Conservation (phyloP, 1,284 basidiomycete species). For the Athelia psychrophila region DNA sequence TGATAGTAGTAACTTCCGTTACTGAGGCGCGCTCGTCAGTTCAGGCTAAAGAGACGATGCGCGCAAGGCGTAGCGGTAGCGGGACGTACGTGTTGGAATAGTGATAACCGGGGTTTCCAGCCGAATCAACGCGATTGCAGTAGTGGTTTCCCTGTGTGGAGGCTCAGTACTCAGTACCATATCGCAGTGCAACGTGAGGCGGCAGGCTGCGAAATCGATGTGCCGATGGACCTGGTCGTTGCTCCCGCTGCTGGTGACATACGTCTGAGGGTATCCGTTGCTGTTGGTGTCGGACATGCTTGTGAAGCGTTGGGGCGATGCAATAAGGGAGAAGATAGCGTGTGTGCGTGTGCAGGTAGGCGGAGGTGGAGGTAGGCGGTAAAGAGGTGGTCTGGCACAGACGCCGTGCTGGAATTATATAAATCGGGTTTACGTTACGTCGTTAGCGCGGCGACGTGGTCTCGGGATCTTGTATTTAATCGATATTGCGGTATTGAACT, state of each 20-base stretch:
- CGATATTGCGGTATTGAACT: no score
- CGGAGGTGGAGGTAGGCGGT: no score
- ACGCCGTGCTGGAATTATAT: no score
- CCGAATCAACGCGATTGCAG: constrained; percentile 44
- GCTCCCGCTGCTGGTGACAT: constrained; percentile 44
- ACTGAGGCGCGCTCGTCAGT: constrained; percentile 21
- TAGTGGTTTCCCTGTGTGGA: constrained; percentile 52
- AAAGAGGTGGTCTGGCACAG: no score
- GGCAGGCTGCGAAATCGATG: neutral
- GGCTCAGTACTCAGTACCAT: neutral
- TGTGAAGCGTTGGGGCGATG: no score
- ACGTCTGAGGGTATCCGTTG: constrained; percentile 12
- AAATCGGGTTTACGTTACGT: no score
- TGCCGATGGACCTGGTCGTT: constrained; percentile 40
- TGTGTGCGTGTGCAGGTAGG: no score
- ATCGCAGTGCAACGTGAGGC: neutral
- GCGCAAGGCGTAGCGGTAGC: neutral
- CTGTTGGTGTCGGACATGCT: constrained; percentile 9
- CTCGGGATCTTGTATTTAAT: no score
- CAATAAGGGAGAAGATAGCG: no score
- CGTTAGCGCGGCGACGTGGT: no score
- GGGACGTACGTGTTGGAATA: constrained; percentile 50
- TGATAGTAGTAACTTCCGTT: constrained; percentile 58
- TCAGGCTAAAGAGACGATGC: neutral
- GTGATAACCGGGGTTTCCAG: constrained; percentile 44